Base-by-base conservation (phyloP, 1,284 basidiomycete species). In the Melampsora americana region DNA sequence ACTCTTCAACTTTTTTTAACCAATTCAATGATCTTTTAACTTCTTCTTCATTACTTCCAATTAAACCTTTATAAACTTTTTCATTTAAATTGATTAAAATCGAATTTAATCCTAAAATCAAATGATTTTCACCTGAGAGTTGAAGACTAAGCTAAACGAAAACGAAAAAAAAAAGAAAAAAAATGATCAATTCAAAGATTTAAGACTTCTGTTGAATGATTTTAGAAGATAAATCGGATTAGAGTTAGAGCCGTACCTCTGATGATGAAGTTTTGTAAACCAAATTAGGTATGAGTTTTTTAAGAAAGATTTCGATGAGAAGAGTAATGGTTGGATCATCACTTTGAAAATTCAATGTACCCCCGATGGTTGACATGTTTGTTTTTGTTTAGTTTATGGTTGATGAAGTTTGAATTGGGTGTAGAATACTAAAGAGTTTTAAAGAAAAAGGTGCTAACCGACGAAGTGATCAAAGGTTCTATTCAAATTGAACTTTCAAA, bases 231-330 rank as follows among this genome's bases (percentile, higher is more conserved):
- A 48, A 48, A n/a, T 48, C 14, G 46, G 46, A 48, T 48, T 14
- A 48, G n/a, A 48, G n/a, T 48, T n/a, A n/a, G n/a, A n/a, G 46
- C 9, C 53, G 20, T 28, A 56, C 53, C 53, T 56, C 53, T 56
- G 6, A 1, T 5, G 53, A 56, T 56, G n/a, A 23, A 9, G 5
- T 11, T 56, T 56, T 20, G 4, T 5, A 23, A 4, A 23, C 53
- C 53, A 56, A 23, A 9, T 56, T 28, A n/a, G 69, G 61, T n/a
- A 32, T n/a, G 42, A 39, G 16, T n/a, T 20, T 11, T 42, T 72
- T 72, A 44, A 72, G 69, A 23, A 72, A 72, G 6, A 72, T 42
- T 32, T 64, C 44, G 44, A 39, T 18, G 23, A 72, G 35, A 42
- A 72, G 69, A 39, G 60, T 35, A 42, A 42, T 46, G 62, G 65